phyloP scores from a whole-genome alignment of 1,139 yeast species.

The Wickerhamomyces sp. region DNA sequence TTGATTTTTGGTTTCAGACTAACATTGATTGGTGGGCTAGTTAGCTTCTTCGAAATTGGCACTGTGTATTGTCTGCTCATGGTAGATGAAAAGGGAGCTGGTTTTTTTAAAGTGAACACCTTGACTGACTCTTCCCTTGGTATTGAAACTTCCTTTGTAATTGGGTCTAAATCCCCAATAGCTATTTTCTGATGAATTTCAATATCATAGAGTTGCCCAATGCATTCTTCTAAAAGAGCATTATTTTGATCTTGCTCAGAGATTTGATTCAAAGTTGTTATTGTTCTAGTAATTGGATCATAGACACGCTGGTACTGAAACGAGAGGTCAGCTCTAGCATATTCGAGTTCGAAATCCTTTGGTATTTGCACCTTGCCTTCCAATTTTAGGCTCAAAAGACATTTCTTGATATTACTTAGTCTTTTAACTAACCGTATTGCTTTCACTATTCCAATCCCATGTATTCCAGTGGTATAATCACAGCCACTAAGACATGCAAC shows the following conservation, averaged over 20 bases:
- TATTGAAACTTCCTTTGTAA: conserved; percentile 42
- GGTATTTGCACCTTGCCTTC: conserved; percentile 63
- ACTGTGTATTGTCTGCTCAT: too few relatives aligned
- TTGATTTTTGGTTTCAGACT: not conserved
- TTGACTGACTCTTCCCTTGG: conserved; percentile 28
- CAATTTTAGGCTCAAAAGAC: conserved; percentile 51
- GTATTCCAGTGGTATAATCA: conserved; percentile 87
- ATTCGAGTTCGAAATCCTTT: conserved; percentile 53
- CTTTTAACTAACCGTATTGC: conserved; percentile 63
- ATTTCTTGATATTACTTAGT: conserved; percentile 47
- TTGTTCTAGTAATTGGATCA: conserved; percentile 47
- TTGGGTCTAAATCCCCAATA: conserved; percentile 63
- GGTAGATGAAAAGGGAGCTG: too few relatives aligned
- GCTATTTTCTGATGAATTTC: conserved; percentile 56
- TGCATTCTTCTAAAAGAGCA: conserved; percentile 45
- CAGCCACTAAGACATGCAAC: conserved; percentile 93
- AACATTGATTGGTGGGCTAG: not conserved
- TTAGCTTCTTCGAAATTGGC: not conserved
- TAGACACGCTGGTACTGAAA: conserved; percentile 86
- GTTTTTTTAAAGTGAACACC: too few relatives aligned
- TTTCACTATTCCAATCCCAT: conserved; percentile 74
- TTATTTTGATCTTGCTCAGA: conserved; percentile 36
- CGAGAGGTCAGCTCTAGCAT: conserved; percentile 66
- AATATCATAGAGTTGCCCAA: conserved; percentile 52
- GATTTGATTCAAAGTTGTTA: conserved; percentile 57